phyloP scores from a whole-genome alignment of 345 rosid species.

The Eutrema japonicum region DNA sequence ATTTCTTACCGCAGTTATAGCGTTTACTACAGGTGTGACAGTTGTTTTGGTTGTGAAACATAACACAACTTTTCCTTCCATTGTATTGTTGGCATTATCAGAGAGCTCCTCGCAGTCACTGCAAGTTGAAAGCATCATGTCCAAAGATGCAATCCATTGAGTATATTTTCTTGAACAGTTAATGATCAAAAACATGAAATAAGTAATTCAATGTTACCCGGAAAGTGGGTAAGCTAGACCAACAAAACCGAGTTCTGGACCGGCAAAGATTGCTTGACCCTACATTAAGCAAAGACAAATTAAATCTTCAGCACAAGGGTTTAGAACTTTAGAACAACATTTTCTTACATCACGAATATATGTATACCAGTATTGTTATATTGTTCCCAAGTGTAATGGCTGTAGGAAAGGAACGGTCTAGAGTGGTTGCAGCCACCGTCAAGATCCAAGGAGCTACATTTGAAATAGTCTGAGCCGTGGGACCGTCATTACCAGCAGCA shows the following conservation, averaged over 20 bases:
- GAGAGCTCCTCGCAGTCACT: constrained; percentile 4
- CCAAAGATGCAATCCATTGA: background rate
- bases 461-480: constrained; percentile 39
- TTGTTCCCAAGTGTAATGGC: constrained; percentile 51
- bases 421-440: constrained; percentile 59
- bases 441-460: constrained; percentile 62
- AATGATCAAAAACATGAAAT: background rate
- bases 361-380: constrained; percentile 27
- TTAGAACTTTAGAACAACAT: background rate
- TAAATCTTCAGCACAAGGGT: background rate
- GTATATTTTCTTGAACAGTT: background rate
- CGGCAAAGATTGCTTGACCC: constrained; percentile 61
- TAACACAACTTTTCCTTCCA: constrained; percentile 58
- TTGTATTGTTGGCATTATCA: background rate
- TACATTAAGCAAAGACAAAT: background rate
- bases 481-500: constrained; percentile 56
- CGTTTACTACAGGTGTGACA: background rate
- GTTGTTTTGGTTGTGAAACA: constrained; percentile 46
- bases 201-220: constrained; percentile 1
- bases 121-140: background rate
- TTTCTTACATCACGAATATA: background rate
- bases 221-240: constrained; percentile 49
- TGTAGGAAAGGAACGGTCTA: constrained; percentile 56
- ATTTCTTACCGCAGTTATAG: background rate
- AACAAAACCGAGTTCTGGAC: constrained; percentile 48